Percentiles rank a stretch among this genome's conserved stretches.
Conservation (phyloP, 805 yeast species). For the Candida ponderosae region DNA sequence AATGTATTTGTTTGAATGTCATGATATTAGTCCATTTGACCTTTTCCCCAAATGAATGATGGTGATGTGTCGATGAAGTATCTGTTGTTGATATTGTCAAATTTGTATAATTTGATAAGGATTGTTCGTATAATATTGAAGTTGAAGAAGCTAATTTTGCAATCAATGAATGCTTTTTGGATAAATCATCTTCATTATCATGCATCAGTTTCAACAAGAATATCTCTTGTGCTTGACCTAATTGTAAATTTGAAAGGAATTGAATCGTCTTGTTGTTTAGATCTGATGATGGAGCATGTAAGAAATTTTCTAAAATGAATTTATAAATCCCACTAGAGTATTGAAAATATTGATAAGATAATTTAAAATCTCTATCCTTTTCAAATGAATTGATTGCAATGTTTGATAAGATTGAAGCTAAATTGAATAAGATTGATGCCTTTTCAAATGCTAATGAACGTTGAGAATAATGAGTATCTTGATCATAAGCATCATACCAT, state of each 20-base stretch:
- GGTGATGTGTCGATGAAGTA: no score
- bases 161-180: constrained; percentile 53
- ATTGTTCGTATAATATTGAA: constrained; percentile 43
- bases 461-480: constrained; percentile 48
- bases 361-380: constrained; percentile 39
- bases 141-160: constrained; percentile 68
- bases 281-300: constrained; percentile 85
- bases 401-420: constrained; percentile 56
- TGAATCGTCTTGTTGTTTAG: constrained; percentile 59
- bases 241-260: constrained; percentile 55
- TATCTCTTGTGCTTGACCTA: constrained; percentile 87
- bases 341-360: constrained; percentile 54
- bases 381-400: constrained; percentile 32
- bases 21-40: constrained; percentile 43
- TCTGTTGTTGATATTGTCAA: no score
- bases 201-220: constrained; percentile 55
- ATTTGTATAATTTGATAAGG: constrained; percentile 36
- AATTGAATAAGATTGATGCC: constrained; percentile 73
- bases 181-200: constrained; percentile 28
- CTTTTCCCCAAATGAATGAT: constrained; percentile 31
- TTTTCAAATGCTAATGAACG: constrained; percentile 83
- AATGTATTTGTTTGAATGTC: constrained; percentile 46
- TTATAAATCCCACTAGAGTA: constrained; percentile 73
- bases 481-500: constrained; percentile 73
- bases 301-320: constrained; percentile 68